Evolutionary conservation across 2,329 filamentous ascomycete species (phyloP), one percentile per base, ranked within the genome.

Genomic region (Sordariomycetes sp.): DNA sequence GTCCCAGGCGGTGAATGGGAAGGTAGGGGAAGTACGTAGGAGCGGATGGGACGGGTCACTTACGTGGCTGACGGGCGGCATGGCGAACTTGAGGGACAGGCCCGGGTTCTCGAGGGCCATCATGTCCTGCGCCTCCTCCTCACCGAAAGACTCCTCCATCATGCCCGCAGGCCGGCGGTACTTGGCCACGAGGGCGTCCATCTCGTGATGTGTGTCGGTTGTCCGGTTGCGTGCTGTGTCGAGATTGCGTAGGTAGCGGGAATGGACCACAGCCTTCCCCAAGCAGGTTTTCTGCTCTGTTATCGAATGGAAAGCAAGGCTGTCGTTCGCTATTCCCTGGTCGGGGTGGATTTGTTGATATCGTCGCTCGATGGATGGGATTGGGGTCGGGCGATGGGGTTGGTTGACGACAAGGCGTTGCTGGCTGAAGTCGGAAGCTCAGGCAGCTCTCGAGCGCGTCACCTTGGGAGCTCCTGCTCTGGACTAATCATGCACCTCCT

Each of bases 131-230:
- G 90, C 81, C 65, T 90, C 85, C 69, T 91, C 82, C 66, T 87
- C 81, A 57, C 81, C 78, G 69, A 86, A 84, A 67, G 82, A 81
- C 74, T 95, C 89, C 67, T 88, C 81, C 66, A 82, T 77, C 71
- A 87, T 79, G 73, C 85, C 85, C 61, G 86, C 79, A 67, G 91
- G 85, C 67, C 87, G 86, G 76, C 88, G 90, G 82, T 97, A 97
- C 74, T 87, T 89, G 65, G 92, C 86, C 67, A 99, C 90, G 71
- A 99, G 85, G 67, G 90, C 83, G 75, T 99, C 90, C 94, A 99
- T 99, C 58, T 67, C 70, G 67, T 59, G 28, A 10, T 18, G 32
- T 40, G 32, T 57, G 12, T 34, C 32, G 20, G 53, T 28, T 50
- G 20, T 22, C 22, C 14, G 46, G 20, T 12, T 24, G 18, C 11